These are phyloP conservation scores for Dipteronia dyeriana DNA, from an alignment of 345 rosid genomes.

Conservation along the genomic window DNA sequence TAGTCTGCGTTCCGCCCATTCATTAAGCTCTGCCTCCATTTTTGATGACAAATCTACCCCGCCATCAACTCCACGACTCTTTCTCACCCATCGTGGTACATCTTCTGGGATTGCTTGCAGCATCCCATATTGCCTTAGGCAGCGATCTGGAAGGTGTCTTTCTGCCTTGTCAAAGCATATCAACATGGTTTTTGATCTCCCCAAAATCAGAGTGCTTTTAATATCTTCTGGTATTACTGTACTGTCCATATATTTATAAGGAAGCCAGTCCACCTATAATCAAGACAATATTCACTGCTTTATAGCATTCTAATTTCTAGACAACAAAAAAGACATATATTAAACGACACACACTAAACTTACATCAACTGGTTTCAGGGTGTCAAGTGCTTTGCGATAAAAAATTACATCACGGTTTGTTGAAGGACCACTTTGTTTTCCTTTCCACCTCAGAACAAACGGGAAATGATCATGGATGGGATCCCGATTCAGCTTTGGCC, in stretches of 20 bases:
- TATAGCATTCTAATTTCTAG: not conserved
- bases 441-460: constrained; percentile 88
- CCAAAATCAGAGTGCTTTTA: constrained; percentile 57
- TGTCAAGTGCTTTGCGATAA: constrained; percentile 81
- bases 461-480: constrained; percentile 86
- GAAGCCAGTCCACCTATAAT: constrained; percentile 87
- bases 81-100: constrained; percentile 89
- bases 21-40: constrained; percentile 88
- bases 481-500: constrained; percentile 86
- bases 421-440: constrained; percentile 94
- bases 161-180: constrained; percentile 98
- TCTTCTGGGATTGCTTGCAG: constrained; percentile 80
- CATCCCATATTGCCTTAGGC: constrained; percentile 81
- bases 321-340: constrained; percentile 3
- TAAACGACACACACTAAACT: constrained; percentile 19
- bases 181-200: constrained; percentile 93
- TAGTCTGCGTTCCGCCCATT: constrained; percentile 75
- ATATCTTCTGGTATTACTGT: constrained; percentile 69
- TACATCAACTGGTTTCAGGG: constrained; percentile 77
- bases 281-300: constrained; percentile 16
- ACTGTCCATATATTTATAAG: constrained; percentile 69
- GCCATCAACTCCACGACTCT: constrained; percentile 96
- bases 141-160: constrained; percentile 97
- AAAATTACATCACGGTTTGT: constrained; percentile 86
- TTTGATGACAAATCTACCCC: constrained; percentile 90